phyloP scores from a whole-genome alignment of 1,284 basidiomycete species.

The Microstroma glucosiphilum region DNA sequence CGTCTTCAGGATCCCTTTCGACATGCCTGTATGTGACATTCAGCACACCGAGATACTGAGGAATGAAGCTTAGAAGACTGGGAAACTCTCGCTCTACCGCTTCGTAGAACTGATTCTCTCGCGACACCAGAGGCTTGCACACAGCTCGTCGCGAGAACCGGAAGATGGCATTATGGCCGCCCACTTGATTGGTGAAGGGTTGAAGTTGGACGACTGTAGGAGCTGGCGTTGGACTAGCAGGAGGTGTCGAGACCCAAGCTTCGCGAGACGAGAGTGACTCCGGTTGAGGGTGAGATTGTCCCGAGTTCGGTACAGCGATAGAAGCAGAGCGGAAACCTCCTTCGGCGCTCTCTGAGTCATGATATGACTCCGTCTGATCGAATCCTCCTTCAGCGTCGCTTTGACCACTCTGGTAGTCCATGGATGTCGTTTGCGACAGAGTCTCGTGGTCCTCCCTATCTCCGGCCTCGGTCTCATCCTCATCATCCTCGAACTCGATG shows the following conservation, averaged over 20 bases:
- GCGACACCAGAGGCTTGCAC: slow-evolving; percentile 95
- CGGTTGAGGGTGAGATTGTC: no score
- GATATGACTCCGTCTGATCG: no score
- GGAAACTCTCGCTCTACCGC: slow-evolving; percentile 88
- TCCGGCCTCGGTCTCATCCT: neutral
- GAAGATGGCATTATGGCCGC: slow-evolving; percentile 93
- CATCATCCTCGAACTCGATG: slow-evolving; percentile 2
- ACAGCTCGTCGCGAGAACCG: slow-evolving; percentile 96
- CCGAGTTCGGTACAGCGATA: no score
- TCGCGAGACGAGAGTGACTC: no score
- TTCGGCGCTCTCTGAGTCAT: no score
- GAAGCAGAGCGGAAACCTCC: no score
- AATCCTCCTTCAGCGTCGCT: no score
- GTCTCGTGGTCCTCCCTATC: no score
- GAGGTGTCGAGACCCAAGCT: no score
- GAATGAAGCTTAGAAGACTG: slow-evolving; percentile 82
- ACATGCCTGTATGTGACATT: slow-evolving; percentile 72
- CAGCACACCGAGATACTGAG: slow-evolving; percentile 95
- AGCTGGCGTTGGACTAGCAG: slow-evolving; percentile 4
- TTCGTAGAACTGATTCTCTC: slow-evolving; percentile 97
- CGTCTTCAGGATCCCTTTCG: slow-evolving; percentile 13
- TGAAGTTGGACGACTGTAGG: slow-evolving; percentile 68
- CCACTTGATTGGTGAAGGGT: slow-evolving; percentile 95
- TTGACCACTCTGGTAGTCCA: no score
- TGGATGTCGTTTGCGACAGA: no score